Evolutionary conservation across 768 basidiomycete genomes (phyloP).

Genomic region (Heimioporus sp.): DNA sequence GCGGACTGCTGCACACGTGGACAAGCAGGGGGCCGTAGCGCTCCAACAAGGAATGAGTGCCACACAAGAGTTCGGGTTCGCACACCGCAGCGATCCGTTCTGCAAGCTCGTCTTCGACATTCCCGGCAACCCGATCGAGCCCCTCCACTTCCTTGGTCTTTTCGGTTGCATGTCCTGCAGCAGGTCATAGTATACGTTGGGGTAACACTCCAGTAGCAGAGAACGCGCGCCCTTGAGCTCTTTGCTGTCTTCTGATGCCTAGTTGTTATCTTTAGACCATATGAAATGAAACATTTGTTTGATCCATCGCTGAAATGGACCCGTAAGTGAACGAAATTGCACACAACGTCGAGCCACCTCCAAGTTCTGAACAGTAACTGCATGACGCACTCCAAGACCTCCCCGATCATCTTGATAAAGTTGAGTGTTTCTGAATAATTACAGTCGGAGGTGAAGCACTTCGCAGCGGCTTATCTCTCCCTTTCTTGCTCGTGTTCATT

Average conservation of each 20-base stretch:
- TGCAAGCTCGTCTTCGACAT: conserved; percentile 97
- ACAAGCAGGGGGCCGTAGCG: conserved; percentile 89
- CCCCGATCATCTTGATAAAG: conserved; percentile 73
- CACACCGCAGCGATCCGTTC: conserved; percentile 82
- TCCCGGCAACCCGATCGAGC: conserved; percentile 95
- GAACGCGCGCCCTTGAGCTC: conserved; percentile 89
- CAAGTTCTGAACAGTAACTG: conserved; percentile 77
- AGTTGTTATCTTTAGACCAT: conserved; percentile 91
- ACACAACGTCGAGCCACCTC: conserved; percentile 44
- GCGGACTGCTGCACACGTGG: conserved; percentile 86
- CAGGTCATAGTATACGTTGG: conserved; percentile 84
- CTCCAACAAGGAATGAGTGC: conserved; percentile 74
- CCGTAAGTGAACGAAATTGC: conserved; percentile 2
- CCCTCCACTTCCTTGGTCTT: conserved; percentile 72
- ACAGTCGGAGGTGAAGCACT: conserved; percentile 62
- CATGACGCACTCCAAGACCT: conserved; percentile 67
- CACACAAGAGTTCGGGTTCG: conserved; percentile 86
- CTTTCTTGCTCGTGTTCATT: conserved; percentile 33
- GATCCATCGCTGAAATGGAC: conserved; percentile 63
- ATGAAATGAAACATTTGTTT: conserved; percentile 97
- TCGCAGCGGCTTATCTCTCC: conserved; percentile 44
- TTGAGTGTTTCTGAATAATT: conserved; percentile 75
- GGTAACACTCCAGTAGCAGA: conserved; percentile 85
- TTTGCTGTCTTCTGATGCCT: conserved; percentile 69
- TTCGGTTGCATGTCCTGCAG: conserved; percentile 72